phyloP scores from a whole-genome alignment of 441 rosid genomes.

The Gossypium armourianum region DNA sequence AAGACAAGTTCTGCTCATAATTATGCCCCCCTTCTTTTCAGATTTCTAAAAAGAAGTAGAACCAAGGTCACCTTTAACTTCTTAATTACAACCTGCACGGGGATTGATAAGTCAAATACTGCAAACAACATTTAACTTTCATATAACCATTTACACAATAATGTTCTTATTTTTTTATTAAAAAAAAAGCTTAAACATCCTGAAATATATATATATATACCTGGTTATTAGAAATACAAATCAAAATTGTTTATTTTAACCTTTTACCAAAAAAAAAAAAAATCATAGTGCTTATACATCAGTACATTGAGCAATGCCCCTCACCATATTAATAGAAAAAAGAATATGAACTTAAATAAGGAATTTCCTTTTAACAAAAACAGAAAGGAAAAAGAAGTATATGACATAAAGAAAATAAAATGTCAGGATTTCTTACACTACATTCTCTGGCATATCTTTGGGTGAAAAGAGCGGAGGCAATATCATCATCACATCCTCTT shows the following conservation, averaged over 20 bases:
- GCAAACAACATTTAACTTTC: background rate
- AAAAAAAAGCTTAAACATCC: background rate
- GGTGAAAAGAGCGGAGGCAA: slow-evolving; percentile 71
- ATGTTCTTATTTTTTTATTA: background rate
- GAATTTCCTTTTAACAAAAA: background rate
- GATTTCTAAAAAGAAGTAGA: background rate
- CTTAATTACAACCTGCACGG: background rate
- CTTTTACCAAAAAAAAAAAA: background rate
- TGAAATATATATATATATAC: background rate
- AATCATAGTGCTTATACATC: background rate
- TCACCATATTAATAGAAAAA: background rate
- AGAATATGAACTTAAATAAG: background rate
- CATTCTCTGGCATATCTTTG: slow-evolving; percentile 61
- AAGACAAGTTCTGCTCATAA: background rate
- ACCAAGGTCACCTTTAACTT: background rate
- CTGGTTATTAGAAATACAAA: background rate
- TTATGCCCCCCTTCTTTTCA: background rate
- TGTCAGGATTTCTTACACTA: slow-evolving; percentile 45
- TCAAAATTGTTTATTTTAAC: background rate
- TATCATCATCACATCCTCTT: slow-evolving; percentile 70
- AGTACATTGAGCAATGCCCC: background rate
- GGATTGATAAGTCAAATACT: background rate
- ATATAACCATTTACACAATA: background rate
- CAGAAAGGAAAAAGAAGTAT: background rate
- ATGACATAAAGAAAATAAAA: background rate